A percentile compares a stretch with the other conserved stretches of the same genome.
Conservation (phyloP, 1,284 basidiomycete species). For the Trichosporon inkin region DNA sequence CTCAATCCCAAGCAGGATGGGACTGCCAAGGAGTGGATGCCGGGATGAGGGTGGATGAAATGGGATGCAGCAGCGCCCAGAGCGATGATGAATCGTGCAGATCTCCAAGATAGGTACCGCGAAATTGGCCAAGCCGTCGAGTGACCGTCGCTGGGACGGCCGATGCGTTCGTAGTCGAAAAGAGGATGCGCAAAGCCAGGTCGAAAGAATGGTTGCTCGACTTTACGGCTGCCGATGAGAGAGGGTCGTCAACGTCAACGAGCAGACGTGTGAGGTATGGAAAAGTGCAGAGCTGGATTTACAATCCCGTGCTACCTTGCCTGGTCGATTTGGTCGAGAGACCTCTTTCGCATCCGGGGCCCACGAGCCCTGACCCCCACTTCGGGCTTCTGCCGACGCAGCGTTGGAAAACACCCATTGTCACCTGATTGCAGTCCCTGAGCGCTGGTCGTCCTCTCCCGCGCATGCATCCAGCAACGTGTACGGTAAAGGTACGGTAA, state of each 20-base stretch:
- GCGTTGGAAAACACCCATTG: neutral
- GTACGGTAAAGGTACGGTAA: no score
- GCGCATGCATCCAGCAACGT: neutral
- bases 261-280: neutral
- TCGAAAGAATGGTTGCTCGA: neutral
- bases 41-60: no score
- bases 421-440: neutral
- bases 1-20: no score
- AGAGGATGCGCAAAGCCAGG: neutral
- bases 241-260: neutral
- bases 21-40: no score
- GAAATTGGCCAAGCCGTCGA: no score
- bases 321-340: neutral
- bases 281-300: slow-evolving; percentile 3
- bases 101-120: no score
- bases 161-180: no score
- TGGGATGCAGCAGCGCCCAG: no score
- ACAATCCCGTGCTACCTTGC: neutral
- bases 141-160: no score
- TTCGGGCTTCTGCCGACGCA: neutral
- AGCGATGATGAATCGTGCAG: no score
- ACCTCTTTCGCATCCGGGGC: slow-evolving; percentile 3
- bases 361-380: neutral
- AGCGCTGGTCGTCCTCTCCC: neutral
- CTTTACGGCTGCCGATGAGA: no score